A percentile compares a stretch with the other conserved stretches of the same genome.
These are phyloP conservation scores for Eucalyptus cloeziana DNA, from an alignment of 345 rosid genomes.

Conservation along the genomic window DNA sequence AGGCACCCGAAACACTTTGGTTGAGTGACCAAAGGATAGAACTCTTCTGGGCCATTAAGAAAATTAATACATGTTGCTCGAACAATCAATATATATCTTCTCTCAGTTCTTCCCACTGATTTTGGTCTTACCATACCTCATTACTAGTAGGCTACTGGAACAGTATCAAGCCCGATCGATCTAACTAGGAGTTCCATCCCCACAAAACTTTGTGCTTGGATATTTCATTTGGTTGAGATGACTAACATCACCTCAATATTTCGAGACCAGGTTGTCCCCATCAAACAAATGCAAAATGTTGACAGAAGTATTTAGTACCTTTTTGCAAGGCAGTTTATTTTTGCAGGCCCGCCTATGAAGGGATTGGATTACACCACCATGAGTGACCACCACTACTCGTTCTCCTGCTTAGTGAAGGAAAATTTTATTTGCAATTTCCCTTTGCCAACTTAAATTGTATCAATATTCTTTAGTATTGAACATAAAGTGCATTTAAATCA, in stretches of 20 bases:
- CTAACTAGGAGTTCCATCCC: conserved; percentile 59
- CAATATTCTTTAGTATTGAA: background rate
- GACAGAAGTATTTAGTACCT: conserved; percentile 50
- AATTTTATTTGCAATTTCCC: background rate
- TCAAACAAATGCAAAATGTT: conserved; percentile 39
- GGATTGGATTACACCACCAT: conserved; percentile 65
- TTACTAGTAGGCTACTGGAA: background rate
- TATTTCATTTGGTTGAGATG: conserved; percentile 22
- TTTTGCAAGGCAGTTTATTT: conserved; percentile 2
- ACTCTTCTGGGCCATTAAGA: background rate
- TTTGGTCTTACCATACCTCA: background rate
- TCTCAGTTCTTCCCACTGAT: background rate
- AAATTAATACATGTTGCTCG: background rate
- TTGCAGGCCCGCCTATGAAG: conserved; percentile 57
- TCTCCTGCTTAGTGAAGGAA: conserved; percentile 27
- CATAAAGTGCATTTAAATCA: no score
- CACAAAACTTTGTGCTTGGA: conserved; percentile 54
- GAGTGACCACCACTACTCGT: conserved; percentile 48
- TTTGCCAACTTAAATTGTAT: background rate
- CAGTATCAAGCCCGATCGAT: background rate
- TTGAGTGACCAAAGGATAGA: background rate
- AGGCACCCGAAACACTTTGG: background rate
- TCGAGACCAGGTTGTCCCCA: conserved; percentile 24
- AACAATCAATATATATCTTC: background rate
- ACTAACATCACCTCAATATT: conserved; percentile 25